A percentile compares a stretch with the other conserved stretches of the same genome.
Evolutionary conservation across 2,329 filamentous ascomycete genomes (phyloP).

Genomic region (Neonectria coccinea): DNA sequence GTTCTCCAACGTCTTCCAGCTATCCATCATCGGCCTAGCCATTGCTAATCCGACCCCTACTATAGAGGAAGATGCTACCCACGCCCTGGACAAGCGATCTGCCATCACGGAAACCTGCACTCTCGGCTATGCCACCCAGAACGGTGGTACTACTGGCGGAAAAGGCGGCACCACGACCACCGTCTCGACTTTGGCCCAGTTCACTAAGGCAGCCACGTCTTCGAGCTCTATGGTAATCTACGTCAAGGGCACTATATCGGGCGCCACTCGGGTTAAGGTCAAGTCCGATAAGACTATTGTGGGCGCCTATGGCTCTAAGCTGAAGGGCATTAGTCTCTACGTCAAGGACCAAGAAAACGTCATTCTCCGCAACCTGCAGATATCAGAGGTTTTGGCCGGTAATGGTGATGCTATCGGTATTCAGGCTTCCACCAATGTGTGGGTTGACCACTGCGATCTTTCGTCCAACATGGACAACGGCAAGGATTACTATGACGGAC

Average conservation of each 20-base stretch:
- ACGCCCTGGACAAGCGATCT: conserved; percentile 49
- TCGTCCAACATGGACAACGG: conserved; percentile 68
- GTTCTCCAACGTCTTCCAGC: conserved; percentile 45
- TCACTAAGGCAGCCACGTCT: conserved; percentile 60
- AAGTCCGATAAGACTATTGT: conserved; percentile 60
- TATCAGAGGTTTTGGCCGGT: conserved; percentile 64
- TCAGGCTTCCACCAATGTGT: conserved; percentile 67
- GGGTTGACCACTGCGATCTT: conserved; percentile 76
- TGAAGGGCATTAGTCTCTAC: conserved; percentile 62
- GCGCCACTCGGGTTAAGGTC: conserved; percentile 54
- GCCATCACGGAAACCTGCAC: conserved; percentile 50
- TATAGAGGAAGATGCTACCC: conserved; percentile 40
- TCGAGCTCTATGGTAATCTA: conserved; percentile 56
- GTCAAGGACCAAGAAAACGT: conserved; percentile 67
- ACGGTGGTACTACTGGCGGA: conserved; percentile 62
- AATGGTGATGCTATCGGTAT: conserved; percentile 71
- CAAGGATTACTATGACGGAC: conserved; percentile 78
- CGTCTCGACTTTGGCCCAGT: conserved; percentile 54
- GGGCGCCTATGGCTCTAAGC: conserved; percentile 51
- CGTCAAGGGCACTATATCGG: conserved; percentile 55
- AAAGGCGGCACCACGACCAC: conserved; percentile 62
- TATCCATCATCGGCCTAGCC: conserved; percentile 46
- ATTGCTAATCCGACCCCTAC: conserved; percentile 48
- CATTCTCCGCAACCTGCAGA: conserved; percentile 71
- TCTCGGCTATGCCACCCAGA: conserved; percentile 50